A percentile compares a stretch with the other conserved stretches of the same genome.
phyloP scores from a whole-genome alignment of 306 rosid genomes.

The Vicia faba region DNA sequence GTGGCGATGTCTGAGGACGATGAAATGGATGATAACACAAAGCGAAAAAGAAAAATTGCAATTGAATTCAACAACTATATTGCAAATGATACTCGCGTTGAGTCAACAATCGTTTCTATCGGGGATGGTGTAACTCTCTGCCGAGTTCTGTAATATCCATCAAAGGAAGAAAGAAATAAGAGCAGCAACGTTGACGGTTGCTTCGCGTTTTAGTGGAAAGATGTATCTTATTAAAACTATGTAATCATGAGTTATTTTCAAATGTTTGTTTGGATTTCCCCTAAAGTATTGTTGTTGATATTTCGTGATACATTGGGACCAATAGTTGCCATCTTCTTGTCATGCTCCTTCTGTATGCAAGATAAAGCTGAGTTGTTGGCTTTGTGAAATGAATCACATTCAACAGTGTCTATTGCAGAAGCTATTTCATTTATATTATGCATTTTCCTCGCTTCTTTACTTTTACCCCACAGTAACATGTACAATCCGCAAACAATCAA shows the following conservation, averaged over 20 bases:
- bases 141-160: constrained; percentile 32
- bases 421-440: background rate
- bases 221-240: too few relatives aligned
- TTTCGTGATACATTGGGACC: background rate
- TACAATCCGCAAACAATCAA: constrained; percentile 41
- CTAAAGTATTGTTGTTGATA: background rate
- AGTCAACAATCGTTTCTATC: constrained; percentile 43
- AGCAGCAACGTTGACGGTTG: background rate
- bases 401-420: background rate
- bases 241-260: background rate
- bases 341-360: constrained; percentile 25
- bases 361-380: constrained; percentile 10
- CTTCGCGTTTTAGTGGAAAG: too few relatives aligned
- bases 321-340: constrained; percentile 13
- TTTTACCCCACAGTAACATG: constrained; percentile 39
- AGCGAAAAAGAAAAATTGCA: background rate
- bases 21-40: background rate
- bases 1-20: constrained; percentile 45
- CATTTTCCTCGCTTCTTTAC: constrained; percentile 17
- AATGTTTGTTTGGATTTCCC: background rate
- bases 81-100: constrained; percentile 50
- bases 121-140: constrained; percentile 63
- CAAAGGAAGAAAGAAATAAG: background rate
- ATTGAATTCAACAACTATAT: constrained; percentile 43
- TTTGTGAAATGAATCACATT: constrained; percentile 24